These are phyloP conservation scores for Lasiosphaeriaceae sp. DNA, from an alignment of 495 filamentous ascomycete species.

Conservation along the genomic window DNA sequence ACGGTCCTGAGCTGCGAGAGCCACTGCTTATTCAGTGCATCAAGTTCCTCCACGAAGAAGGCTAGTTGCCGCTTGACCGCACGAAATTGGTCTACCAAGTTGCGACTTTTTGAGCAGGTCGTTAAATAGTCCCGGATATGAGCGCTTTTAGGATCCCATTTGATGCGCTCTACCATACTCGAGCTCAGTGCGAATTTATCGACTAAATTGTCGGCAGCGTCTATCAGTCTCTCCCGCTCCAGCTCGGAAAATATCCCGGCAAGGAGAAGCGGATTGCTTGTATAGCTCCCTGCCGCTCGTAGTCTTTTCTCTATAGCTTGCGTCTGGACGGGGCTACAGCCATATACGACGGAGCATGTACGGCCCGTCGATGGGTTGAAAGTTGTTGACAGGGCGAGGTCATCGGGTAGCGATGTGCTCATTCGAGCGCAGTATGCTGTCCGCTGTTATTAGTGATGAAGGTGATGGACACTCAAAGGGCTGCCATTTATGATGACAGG, in stretches of 20 bases:
- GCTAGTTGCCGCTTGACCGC: conserved; percentile 9
- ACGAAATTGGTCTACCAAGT: conserved; percentile 7
- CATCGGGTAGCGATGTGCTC: conserved; percentile 2
- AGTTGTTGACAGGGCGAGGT: conserved; percentile 7
- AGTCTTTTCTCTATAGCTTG: neutral
- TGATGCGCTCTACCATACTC: conserved; percentile 1
- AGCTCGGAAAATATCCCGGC: conserved; percentile 5
- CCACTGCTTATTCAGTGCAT: no score
- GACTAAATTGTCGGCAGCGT: conserved; percentile 3
- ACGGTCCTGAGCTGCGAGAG: no score
- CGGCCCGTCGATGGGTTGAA: neutral
- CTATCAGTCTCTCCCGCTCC: conserved; percentile 5
- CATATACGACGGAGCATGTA: conserved; percentile 5
- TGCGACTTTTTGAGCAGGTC: conserved; percentile 3
- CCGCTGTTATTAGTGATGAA: neutral
- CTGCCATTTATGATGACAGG: neutral
- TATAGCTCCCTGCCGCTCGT: neutral
- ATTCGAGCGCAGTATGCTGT: conserved; percentile 9
- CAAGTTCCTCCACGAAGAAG: no score
- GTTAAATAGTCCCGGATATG: conserved; percentile 6
- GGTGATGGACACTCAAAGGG: neutral
- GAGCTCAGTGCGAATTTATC: conserved; percentile 10
- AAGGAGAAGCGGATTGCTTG: neutral
- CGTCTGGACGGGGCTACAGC: conserved; percentile 2
- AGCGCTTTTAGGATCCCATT: conserved; percentile 2